Base-by-base conservation (phyloP, 805 yeast genomes). In the Ogataea haglerorum region DNA sequence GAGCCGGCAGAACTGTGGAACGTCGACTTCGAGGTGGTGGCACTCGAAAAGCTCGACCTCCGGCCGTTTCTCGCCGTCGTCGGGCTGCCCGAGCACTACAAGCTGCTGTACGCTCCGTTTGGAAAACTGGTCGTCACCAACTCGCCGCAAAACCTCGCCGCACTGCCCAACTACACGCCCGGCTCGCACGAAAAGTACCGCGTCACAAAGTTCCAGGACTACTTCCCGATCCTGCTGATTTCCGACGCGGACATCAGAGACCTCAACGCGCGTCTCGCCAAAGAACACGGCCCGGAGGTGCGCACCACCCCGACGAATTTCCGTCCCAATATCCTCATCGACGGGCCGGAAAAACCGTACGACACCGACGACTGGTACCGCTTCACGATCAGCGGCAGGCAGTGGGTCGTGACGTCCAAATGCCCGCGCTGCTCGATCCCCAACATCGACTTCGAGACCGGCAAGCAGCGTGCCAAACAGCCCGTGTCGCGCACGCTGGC, bases 371-470 rank as follows among this genome's bases (percentile, higher is more conserved):
- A 43, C n/a, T 57, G 61, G 61, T 45, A 37, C 34, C 36, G 40
- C 17, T 49, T 54, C 36, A 33, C 39, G 4, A 45, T 57, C 13
- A 29, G 24, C 10, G 43, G 32, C 6, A 40, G 35, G 9, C 41
- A 42, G 13, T 57, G 60, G 60, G 24, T 48, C 9, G 53, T 54
- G 10, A 46, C 55, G 4, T 50, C 55, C n/a, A 57, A 57, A 38
- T 57, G 61, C 35, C 58, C 60, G 1, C 42, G 61, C 22, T 57
- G 61, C 25, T 39, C 53, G 7, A 43, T 57, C 30, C 60, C 60
- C 6, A 57, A 56, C 27, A 48, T 57, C 24, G 41, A 56, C 25
- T 34, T 42, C 6, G 24, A 30, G 6, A 46, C 52, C 3, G 60
- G 58, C 2, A 27, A 32, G 15, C 21, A 48, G 17, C 55, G 52